Base-by-base conservation (phyloP, 768 basidiomycete genomes). In the Auriscalpium microsporum region DNA sequence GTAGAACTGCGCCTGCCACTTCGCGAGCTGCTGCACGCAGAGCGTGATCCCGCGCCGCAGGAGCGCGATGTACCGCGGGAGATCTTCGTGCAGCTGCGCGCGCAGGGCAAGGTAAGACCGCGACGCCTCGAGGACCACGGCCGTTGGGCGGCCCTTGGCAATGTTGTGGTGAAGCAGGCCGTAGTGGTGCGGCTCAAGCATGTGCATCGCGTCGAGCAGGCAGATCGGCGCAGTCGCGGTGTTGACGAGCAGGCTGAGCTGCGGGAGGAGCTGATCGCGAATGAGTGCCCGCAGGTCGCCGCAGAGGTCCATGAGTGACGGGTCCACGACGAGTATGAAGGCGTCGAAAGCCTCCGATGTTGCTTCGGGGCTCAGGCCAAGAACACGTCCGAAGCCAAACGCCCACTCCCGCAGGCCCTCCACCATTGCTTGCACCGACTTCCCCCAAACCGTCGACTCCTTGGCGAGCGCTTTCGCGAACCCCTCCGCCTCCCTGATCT, bases 31-130 rank as follows among this genome's bases (percentile, higher is more conserved):
- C 3, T 72, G 62, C 0, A 88, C 73, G 52, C 77, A 75, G 5
- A 73, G 65, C 0, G 72, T 73, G 37, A 88, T 73, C 16, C 87
- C 88, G n/a, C 69, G 71, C 57, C 86, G 77, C 54, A 90, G 67
- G 16, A 83, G 71, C 6, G 57, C 59, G 16, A 90, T 68, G 62
- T 87, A 85, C 1, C 70, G 65, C 0, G 90, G 90, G 4, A 93
- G 76, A 58, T 93, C 90, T 0, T 76, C 72, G 0, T 77, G 78
- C 7, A 93, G 76, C 58, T 90, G 86, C 0, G 78, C 85, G 5
- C 87, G 78, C 5, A 93, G 75, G 0, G 87, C 89, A 19, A 89
- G 73, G 66, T 90, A 93, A 49, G 86, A 83, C 45, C 81, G 79
- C 1, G 86, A 89, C 7, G 87, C 87, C 21, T 84, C 82, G 19